Evolutionary conservation across 306 rosid genomes (phyloP).

Genomic region (Rosa lucieae): DNA sequence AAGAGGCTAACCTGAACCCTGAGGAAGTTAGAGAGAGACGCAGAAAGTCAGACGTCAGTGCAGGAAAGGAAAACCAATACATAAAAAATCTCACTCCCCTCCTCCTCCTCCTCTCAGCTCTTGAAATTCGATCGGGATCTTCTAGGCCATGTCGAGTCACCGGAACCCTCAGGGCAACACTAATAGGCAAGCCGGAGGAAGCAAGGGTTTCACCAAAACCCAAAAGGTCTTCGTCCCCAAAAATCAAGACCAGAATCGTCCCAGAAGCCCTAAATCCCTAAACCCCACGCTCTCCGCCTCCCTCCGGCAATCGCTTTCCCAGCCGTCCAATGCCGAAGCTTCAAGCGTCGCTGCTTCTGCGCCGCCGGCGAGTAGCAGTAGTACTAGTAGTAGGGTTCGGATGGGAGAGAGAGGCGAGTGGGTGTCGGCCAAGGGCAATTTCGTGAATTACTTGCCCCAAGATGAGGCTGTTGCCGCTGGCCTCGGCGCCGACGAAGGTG

Average conservation of each 20-base stretch:
- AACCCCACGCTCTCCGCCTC: slow-evolving; percentile 64
- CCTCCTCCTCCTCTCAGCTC: neutral
- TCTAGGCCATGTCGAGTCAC: slow-evolving; percentile 47
- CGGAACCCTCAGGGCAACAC: slow-evolving; percentile 27
- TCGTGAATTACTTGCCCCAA: slow-evolving; percentile 85
- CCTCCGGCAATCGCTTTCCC: slow-evolving; percentile 48
- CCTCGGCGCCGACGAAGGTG: slow-evolving; percentile 81
- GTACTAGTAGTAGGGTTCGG: slow-evolving; percentile 29
- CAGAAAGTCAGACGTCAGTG: neutral
- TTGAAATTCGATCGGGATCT: slow-evolving; percentile 1
- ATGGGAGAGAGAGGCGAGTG: slow-evolving; percentile 42
- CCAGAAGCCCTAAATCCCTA: slow-evolving; percentile 19
- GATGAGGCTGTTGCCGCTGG: slow-evolving; percentile 96
- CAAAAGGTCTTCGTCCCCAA: slow-evolving; percentile 65
- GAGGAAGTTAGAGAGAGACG: neutral
- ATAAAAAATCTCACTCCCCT: neutral
- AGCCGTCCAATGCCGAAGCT: slow-evolving; percentile 33
- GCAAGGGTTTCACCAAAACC: slow-evolving; percentile 52
- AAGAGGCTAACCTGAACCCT: neutral
- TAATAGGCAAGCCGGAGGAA: slow-evolving; percentile 39
- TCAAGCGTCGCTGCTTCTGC: slow-evolving; percentile 12
- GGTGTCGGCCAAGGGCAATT: slow-evolving; percentile 51
- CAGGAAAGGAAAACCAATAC: neutral
- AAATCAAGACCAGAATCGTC: slow-evolving; percentile 44
- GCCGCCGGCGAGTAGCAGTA: neutral